These are phyloP conservation scores for Pseudisothecium myosuroides DNA, from an alignment of 225 moss, liverwort and hornwort genomes.

Conservation along the genomic window DNA sequence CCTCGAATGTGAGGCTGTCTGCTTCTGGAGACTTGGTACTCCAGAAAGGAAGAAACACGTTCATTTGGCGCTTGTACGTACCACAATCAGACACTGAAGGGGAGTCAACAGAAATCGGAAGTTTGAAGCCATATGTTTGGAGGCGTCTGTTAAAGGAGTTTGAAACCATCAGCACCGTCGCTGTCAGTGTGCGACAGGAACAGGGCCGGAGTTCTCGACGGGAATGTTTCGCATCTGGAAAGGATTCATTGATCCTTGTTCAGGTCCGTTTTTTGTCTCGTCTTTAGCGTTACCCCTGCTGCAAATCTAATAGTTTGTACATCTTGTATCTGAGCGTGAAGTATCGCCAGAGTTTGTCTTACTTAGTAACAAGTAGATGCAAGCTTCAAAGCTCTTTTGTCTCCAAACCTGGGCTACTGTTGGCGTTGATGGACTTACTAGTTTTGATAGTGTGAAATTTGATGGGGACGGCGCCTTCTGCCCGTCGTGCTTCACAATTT, in stretches of 20 bases:
- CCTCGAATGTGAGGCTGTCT: not conserved
- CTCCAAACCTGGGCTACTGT: not conserved
- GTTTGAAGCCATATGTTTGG: not conserved
- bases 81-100: not conserved
- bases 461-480: not conserved
- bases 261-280: not conserved
- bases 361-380: not conserved
- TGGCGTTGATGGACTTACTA: not conserved
- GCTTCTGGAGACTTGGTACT: not conserved
- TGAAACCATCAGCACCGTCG: not conserved
- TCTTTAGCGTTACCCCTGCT: not conserved
- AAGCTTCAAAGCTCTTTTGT: not conserved
- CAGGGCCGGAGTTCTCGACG: not conserved
- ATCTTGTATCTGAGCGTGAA: not conserved
- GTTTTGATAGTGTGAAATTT: not conserved
- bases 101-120: not conserved
- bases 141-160: not conserved
- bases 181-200: not conserved
- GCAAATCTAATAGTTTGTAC: not conserved
- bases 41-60: not conserved
- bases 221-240: not conserved
- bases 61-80: not conserved
- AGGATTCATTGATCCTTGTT: not conserved
- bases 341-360: not conserved
- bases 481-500: constrained; percentile 4